Percentiles rank a stretch among this genome's conserved stretches.
Conservation (phyloP, 2,329 filamentous ascomycete species). For the Xylariaceae sp. region DNA sequence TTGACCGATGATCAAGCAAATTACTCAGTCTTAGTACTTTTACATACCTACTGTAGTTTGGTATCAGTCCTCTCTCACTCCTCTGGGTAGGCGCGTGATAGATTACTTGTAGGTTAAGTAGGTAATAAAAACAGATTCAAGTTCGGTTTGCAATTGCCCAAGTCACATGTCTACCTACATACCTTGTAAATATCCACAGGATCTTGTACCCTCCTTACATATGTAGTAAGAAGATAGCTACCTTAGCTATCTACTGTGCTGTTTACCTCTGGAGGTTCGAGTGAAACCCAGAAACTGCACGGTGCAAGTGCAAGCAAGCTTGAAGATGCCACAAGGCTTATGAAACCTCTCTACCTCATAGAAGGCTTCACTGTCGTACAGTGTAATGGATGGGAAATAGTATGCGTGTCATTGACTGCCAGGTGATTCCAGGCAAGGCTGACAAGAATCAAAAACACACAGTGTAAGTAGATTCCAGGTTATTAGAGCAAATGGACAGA, state of each 20-base stretch:
- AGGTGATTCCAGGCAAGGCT: not conserved
- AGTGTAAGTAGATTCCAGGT: too few relatives aligned
- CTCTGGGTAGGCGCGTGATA: too few relatives aligned
- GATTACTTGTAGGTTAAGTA: too few relatives aligned
- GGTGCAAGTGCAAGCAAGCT: not conserved
- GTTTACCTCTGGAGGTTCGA: too few relatives aligned
- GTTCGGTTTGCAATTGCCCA: too few relatives aligned
- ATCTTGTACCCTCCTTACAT: too few relatives aligned
- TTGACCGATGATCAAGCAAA: conserved; percentile 30
- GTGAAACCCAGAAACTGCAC: not conserved
- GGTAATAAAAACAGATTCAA: too few relatives aligned
- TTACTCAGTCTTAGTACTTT: conserved; percentile 25
- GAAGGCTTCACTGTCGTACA: not conserved
- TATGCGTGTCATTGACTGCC: not conserved
- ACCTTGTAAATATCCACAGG: too few relatives aligned
- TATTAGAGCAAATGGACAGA: not conserved
- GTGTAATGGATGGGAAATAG: not conserved
- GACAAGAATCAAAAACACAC: not conserved
- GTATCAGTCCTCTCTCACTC: too few relatives aligned
- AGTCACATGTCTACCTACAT: too few relatives aligned
- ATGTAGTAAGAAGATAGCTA: too few relatives aligned
- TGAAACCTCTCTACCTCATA: not conserved
- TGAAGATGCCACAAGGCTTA: not conserved
- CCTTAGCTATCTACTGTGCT: too few relatives aligned
- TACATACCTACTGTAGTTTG: conserved; percentile 6